Percentiles rank a stretch among this genome's conserved stretches.
Evolutionary conservation across 495 filamentous ascomycete genomes (phyloP).

Genomic region (Chaetomium fimeti): DNA sequence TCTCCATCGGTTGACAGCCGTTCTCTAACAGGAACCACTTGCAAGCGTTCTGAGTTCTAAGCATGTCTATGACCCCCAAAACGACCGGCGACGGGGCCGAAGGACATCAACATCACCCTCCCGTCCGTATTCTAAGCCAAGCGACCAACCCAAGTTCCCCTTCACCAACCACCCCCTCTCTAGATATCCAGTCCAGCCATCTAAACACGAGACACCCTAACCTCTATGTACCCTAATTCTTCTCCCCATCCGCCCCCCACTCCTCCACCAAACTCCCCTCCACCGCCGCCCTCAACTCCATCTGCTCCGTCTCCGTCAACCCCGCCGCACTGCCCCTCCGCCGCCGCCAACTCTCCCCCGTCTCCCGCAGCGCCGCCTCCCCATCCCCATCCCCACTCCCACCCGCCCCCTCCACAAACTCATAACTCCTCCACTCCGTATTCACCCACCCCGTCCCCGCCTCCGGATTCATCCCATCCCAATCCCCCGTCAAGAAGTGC

Average conservation of each 20-base stretch:
- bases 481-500: constrained; percentile 80
- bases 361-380: constrained; percentile 60
- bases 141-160: too few species aligned
- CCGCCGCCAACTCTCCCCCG: constrained; percentile 54
- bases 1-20: too few species aligned
- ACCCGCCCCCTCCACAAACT: constrained; percentile 53
- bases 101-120: too few species aligned
- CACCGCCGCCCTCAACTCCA: constrained; percentile 39
- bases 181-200: background rate
- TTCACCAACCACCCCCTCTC: too few species aligned
- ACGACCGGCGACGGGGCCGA: too few species aligned
- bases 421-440: constrained; percentile 75
- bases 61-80: too few species aligned
- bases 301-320: constrained; percentile 46
- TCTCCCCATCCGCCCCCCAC: constrained; percentile 19
- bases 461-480: constrained; percentile 59
- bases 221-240: background rate
- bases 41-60: too few species aligned
- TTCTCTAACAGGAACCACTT: too few species aligned
- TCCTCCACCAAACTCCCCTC: constrained; percentile 32
- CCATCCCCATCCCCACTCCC: constrained; percentile 53
- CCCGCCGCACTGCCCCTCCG: constrained; percentile 51
- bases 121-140: too few species aligned
- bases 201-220: background rate
- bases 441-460: constrained; percentile 81